Evolutionary conservation across 2,329 filamentous ascomycete genomes (phyloP).

Genomic region (Aurifilum marmelostoma): DNA sequence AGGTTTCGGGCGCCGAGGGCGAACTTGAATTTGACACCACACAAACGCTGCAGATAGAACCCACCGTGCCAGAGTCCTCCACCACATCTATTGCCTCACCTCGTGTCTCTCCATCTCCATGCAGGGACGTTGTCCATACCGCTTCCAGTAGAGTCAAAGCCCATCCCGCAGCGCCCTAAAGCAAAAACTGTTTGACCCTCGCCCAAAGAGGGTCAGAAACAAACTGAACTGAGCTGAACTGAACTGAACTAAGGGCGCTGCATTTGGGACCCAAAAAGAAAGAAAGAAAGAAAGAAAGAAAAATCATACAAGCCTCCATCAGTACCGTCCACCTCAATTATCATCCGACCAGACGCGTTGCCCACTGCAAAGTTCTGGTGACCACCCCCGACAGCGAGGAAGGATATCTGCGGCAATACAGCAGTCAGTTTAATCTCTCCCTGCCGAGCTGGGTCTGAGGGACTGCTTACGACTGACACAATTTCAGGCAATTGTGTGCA

Average conservation of each 20-base stretch:
- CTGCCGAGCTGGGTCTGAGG: neutral
- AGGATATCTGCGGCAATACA: neutral
- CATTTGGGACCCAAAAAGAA: neutral
- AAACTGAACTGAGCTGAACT: neutral
- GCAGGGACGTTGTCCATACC: neutral
- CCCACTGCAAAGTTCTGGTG: neutral
- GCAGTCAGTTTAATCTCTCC: neutral
- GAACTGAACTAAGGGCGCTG: no score
- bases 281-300: neutral
- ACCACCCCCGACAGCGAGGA: neutral
- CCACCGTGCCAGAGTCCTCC: neutral
- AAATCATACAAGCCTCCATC: neutral
- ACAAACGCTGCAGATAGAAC: neutral
- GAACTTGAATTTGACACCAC: neutral
- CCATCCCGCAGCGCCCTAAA: neutral
- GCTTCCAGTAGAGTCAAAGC: neutral
- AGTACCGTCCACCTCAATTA: neutral
- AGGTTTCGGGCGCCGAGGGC: neutral
- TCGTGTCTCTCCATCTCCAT: neutral
- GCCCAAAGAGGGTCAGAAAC: neutral
- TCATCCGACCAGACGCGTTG: neutral
- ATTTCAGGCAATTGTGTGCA: neutral
- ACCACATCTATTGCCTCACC: neutral
- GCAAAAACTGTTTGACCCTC: neutral
- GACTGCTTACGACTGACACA: neutral